A percentile compares a stretch with the other conserved stretches of the same genome.
Conservation (phyloP, 495 filamentous ascomycete species). For the Penicillium pulvis region DNA sequence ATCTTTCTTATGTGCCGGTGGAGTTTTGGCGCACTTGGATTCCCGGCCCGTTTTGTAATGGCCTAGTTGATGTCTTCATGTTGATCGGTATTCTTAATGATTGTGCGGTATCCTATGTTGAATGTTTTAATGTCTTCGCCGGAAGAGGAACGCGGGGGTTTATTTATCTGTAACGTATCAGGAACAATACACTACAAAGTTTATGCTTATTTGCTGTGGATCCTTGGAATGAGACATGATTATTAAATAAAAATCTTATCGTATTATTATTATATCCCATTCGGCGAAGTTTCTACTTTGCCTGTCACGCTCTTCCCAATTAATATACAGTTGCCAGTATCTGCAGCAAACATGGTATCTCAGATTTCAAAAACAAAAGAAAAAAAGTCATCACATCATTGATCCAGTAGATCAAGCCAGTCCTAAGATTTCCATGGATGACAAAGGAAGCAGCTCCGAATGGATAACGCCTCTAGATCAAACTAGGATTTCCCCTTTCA, state of each 20-base stretch:
- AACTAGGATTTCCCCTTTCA: not conserved
- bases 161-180: constrained; percentile 1
- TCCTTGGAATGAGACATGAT: not conserved
- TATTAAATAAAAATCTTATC: not conserved
- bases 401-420: constrained; percentile 2
- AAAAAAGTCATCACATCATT: constrained; percentile 30
- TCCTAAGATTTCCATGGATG: not conserved
- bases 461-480: not conserved
- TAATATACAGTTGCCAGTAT: constrained; percentile 22
- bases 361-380: constrained; percentile 13
- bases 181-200: constrained; percentile 2
- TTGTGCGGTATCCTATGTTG: not conserved
- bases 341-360: constrained; percentile 30
- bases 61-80: constrained; percentile 18
- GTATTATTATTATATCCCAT: constrained; percentile 5
- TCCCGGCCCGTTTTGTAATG: not conserved
- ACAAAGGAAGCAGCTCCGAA: not conserved
- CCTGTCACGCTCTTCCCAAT: not conserved
- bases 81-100: constrained; percentile 24
- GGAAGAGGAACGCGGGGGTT: not conserved
- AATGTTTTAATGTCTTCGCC: not conserved
- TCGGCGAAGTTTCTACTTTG: not conserved
- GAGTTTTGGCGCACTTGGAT: constrained; percentile 8
- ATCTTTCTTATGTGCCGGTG: not conserved
- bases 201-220: not conserved